Evolutionary conservation across 106 monocot species (phyloP).

Genomic region (Cymbidium sinense): DNA sequence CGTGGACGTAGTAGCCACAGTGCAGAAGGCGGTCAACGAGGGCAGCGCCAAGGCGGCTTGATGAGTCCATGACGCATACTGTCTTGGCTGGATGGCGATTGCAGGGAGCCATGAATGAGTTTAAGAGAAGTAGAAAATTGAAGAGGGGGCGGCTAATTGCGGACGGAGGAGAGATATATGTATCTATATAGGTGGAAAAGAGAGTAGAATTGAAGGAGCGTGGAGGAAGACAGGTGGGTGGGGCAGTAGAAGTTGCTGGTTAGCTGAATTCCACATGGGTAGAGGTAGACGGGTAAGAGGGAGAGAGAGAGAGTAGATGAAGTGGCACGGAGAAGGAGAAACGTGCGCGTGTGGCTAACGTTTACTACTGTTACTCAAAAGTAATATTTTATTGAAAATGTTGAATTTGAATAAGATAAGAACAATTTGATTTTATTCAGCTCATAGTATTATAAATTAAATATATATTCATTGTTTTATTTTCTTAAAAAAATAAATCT

Average conservation of each 20-base stretch:
- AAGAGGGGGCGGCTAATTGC: no score
- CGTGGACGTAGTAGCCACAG: conserved; percentile 78
- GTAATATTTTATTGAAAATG: no score
- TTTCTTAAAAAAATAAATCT: no score
- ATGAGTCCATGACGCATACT: conserved; percentile 90
- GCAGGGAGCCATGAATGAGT: conserved; percentile 19
- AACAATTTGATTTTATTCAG: no score
- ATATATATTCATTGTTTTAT: no score
- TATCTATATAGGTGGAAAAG: conserved; percentile 7
- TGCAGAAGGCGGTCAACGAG: conserved; percentile 65
- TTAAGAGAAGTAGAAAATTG: not conserved
- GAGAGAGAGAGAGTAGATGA: not conserved
- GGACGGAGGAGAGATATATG: not conserved
- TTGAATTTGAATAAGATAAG: no score
- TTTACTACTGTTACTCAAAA: no score
- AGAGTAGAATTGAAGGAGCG: conserved; percentile 9
- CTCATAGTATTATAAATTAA: no score
- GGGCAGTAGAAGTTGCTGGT: conserved; percentile 26
- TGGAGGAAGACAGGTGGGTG: conserved; percentile 24
- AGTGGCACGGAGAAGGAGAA: not conserved
- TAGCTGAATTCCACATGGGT: conserved; percentile 20
- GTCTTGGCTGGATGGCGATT: conserved; percentile 20
- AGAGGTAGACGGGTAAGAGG: conserved; percentile 5
- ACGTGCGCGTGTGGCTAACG: no score
- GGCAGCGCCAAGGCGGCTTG: conserved; percentile 35